Evolutionary conservation across 2,329 filamentous ascomycete species (phyloP), one percentile per base, ranked within the genome.

Genomic region (Ceratocystis lukuohia): DNA sequence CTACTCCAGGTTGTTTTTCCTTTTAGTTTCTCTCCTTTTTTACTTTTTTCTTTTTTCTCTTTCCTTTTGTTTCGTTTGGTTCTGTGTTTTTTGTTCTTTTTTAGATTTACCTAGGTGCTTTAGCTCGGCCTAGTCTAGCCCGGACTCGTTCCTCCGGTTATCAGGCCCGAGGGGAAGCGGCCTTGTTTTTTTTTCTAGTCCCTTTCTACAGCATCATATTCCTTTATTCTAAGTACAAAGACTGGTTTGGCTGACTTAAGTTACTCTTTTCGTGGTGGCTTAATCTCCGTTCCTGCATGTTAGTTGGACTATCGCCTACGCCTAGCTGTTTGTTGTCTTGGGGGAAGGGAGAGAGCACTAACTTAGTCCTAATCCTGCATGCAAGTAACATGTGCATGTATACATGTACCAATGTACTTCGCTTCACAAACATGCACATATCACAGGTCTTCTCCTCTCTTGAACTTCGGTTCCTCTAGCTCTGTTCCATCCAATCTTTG

Each of bases 281-380:
- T 33, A 62, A 48, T 45, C 45, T 62, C 37, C 20, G n/a, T 62
- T 25, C 61, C 44, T 44, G 61, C 41, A 44, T 30, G 22, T n/a
- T 57, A 33, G 22, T 57, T 57, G 17, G 53, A 28, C 53, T 30
- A 57, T 57, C 53, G 53, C 53, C 53, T 57, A 33, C 28, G 53
- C 53, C 53, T 57, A 57, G 53, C 53, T 41, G 37, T 41, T 41
- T 41, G 10, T 12, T 41, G 10, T 41, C 37, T 41, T 12, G 37
- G 37, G 37, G 37, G 10, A 37, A 3, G 33, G 10, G 37, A 12
- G 37, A 41, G 37, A 41, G 37, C 12, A 41, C 37, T 12, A 12
- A 41, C 53, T 25, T 22, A 10, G 53, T 33, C 12, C 53, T 57
- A 57, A 28, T 57, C 22, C 53, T 57, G 10, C 30, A 10, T 61